phyloP scores from a whole-genome alignment of 2,329 filamentous ascomycete genomes.

The Microcyclospora pomicola region DNA sequence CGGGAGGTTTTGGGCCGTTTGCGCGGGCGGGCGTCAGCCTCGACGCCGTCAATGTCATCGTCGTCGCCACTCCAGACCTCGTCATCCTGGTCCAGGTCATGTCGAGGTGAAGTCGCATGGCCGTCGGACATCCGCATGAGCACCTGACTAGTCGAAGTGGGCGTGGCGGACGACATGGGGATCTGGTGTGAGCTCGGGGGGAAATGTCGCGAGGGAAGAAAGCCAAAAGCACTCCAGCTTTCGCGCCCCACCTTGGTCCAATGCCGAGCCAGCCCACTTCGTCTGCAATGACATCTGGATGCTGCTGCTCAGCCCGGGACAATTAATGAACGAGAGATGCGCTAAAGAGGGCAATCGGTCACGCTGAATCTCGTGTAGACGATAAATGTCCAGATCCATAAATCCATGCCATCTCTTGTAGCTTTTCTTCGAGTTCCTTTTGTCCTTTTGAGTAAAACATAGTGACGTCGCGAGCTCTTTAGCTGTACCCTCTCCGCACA shows the following conservation, averaged over 20 bases:
- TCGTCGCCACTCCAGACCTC: conserved; percentile 28
- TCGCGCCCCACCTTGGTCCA: no score
- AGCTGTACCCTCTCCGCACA: no score
- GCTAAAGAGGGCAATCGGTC: neutral
- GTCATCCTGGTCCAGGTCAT: conserved; percentile 12
- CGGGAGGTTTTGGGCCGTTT: conserved; percentile 26
- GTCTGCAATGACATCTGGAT: no score
- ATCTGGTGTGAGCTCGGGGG: conserved; percentile 5
- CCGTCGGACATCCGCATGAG: conserved; percentile 8
- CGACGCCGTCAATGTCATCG: conserved; percentile 23
- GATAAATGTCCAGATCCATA: no score
- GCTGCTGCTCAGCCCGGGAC: neutral
- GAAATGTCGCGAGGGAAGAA: conserved; percentile 4
- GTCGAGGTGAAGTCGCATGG: conserved; percentile 9
- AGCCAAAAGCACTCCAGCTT: conserved; percentile 1
- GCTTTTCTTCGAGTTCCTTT: no score
- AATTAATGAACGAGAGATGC: neutral
- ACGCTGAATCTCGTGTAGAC: no score
- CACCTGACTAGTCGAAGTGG: conserved; percentile 1
- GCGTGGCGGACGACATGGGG: conserved; percentile 5
- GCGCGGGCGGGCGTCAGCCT: conserved; percentile 15
- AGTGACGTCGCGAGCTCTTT: no score
- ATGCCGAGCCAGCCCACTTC: neutral
- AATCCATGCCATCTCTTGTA: no score
- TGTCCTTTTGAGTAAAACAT: no score